Percentiles rank a stretch among this genome's conserved stretches.
Evolutionary conservation across 2,329 filamentous ascomycete species (phyloP).

Genomic region (Sarocladium kiliense): DNA sequence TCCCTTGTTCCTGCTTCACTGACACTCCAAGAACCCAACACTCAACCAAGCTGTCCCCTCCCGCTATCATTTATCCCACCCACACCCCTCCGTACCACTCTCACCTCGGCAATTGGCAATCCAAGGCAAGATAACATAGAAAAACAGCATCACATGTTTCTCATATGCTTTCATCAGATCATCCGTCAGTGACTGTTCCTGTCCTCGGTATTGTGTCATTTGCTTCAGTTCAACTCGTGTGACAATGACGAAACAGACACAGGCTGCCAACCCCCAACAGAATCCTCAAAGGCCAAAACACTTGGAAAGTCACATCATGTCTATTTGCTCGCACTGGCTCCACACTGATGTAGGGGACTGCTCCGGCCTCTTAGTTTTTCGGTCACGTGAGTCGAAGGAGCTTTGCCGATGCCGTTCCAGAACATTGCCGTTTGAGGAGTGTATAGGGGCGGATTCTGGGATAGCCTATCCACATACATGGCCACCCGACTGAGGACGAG

Average conservation of each 20-base stretch:
- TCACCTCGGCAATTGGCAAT: neutral
- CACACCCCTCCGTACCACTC: neutral
- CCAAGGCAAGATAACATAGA: neutral
- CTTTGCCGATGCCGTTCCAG: too few relatives aligned
- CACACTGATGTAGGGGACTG: neutral
- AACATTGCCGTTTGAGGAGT: neutral
- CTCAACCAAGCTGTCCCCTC: neutral
- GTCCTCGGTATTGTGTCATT: neutral
- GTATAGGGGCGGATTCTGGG: too few relatives aligned
- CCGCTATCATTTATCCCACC: neutral
- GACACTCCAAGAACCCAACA: neutral
- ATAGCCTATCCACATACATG: too few relatives aligned
- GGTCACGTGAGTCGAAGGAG: constrained; percentile 1
- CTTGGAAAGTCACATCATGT: neutral
- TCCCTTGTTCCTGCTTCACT: too few relatives aligned
- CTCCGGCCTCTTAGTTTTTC: too few relatives aligned
- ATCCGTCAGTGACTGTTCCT: neutral
- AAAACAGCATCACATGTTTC: neutral
- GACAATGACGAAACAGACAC: neutral
- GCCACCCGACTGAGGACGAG: too few relatives aligned
- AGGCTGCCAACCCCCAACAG: neutral
- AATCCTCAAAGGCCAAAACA: neutral
- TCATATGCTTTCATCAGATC: neutral
- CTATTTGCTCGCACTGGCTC: neutral
- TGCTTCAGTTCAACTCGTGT: neutral